These are phyloP conservation scores for Primulina tabacum DNA, from an alignment of 257 asterid genomes.

Conservation along the genomic window DNA sequence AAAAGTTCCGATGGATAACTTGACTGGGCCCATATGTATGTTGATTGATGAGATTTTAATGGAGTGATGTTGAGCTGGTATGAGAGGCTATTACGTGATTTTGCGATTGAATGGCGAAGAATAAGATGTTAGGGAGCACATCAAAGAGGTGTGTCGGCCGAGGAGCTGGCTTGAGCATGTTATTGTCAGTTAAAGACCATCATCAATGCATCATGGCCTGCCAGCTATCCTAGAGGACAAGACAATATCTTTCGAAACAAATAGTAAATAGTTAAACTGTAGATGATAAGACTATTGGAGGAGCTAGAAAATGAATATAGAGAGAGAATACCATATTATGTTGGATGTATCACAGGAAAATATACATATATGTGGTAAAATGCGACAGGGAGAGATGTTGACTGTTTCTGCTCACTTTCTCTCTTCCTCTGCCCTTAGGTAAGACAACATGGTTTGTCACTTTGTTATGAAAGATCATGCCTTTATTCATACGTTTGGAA, in stretches of 20 bases:
- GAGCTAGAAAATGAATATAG: not conserved
- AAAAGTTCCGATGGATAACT: slow-evolving; percentile 7
- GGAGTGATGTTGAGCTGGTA: slow-evolving; percentile 21
- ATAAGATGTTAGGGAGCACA: slow-evolving; percentile 14
- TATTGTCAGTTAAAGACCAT: slow-evolving; percentile 22
- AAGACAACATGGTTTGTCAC: not conserved
- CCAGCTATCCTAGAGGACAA: slow-evolving; percentile 32
- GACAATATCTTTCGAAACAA: slow-evolving; percentile 15
- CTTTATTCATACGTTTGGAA: not conserved
- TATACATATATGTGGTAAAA: not conserved
- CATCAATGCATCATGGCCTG: slow-evolving; percentile 2
- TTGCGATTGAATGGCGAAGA: slow-evolving; percentile 1
- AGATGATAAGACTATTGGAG: slow-evolving; percentile 11
- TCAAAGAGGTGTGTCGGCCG: slow-evolving; percentile 29
- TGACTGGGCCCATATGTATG: slow-evolving; percentile 19
- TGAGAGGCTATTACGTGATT: not conserved
- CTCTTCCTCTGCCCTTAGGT: not conserved
- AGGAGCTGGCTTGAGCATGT: slow-evolving; percentile 36
- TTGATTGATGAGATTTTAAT: slow-evolving; percentile 1
- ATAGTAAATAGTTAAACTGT: not conserved
- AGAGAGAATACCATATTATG: not conserved
- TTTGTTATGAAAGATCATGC: not conserved
- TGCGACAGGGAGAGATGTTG: not conserved
- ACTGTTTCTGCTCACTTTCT: not conserved
- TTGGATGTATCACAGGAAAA: not conserved